Percentiles rank a stretch among this genome's conserved stretches.
Evolutionary conservation across 768 basidiomycete genomes (phyloP).

Genomic region (Tylopilus subfusipes): DNA sequence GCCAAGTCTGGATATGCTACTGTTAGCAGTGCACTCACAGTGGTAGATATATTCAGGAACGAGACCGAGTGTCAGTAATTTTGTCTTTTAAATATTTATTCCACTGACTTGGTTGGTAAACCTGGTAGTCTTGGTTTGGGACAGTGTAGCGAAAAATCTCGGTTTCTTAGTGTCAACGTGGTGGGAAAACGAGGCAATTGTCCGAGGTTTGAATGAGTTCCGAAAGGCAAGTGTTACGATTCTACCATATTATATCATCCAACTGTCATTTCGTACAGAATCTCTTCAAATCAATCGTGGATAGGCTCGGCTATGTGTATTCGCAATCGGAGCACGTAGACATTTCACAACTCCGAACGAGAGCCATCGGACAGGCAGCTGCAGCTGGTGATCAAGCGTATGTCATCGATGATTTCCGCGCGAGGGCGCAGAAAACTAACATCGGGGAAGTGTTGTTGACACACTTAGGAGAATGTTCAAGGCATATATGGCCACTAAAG

Average conservation of each 20-base stretch:
- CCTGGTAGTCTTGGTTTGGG: constrained; percentile 74
- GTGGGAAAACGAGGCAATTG: constrained; percentile 73
- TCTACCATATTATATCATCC: neutral
- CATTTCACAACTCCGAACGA: constrained; percentile 66
- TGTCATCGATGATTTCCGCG: neutral
- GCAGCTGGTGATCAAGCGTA: constrained; percentile 41
- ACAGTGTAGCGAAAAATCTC: constrained; percentile 59
- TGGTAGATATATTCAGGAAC: constrained; percentile 62
- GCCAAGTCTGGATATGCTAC: constrained; percentile 76
- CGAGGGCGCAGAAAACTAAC: neutral
- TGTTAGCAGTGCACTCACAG: constrained; percentile 70
- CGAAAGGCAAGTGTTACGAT: constrained; percentile 45
- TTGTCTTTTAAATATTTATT: neutral
- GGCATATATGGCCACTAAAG: constrained; percentile 63
- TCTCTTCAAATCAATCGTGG: constrained; percentile 71
- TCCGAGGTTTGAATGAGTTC: constrained; percentile 55
- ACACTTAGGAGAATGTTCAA: constrained; percentile 72
- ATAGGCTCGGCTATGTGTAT: constrained; percentile 78
- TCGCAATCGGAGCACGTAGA: constrained; percentile 62
- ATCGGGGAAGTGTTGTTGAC: constrained; percentile 55
- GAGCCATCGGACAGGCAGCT: constrained; percentile 61
- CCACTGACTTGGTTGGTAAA: constrained; percentile 1
- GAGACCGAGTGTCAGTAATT: constrained; percentile 71
- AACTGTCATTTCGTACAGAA: constrained; percentile 34
- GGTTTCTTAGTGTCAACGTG: constrained; percentile 57